These are phyloP conservation scores for Talaromyces atroroseus DNA, from an alignment of 2,329 filamentous ascomycete genomes.

Conservation along the genomic window DNA sequence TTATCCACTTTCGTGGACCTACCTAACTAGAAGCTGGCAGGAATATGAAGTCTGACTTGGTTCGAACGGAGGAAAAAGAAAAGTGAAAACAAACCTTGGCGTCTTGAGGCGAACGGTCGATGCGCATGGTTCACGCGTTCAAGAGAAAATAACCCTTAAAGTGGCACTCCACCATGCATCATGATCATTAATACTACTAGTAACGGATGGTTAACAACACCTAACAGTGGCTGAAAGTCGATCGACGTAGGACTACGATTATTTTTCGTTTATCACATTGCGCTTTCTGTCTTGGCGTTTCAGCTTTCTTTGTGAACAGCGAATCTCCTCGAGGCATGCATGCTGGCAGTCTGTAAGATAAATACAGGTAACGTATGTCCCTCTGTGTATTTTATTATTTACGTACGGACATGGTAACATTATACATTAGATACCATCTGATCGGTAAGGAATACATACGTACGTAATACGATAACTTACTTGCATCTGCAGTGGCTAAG, in stretches of 20 bases:
- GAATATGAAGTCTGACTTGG: not conserved
- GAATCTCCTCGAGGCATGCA: not conserved
- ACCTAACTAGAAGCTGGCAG: not conserved
- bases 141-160: not conserved
- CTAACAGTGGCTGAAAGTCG: not conserved
- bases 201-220: too few relatives aligned
- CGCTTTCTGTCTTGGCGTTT: conserved; percentile 2
- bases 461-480: not conserved
- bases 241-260: not conserved
- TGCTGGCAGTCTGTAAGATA: not conserved
- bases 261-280: not conserved
- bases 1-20: not conserved
- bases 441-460: not conserved
- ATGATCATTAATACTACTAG: too few relatives aligned
- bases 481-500: not conserved
- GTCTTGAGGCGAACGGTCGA: not conserved
- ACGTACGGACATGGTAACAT: not conserved
- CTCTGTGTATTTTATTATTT: not conserved
- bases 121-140: not conserved
- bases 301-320: not conserved
- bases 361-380: not conserved
- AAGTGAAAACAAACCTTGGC: not conserved
- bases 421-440: not conserved
- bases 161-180: not conserved
- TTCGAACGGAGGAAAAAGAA: not conserved